These are phyloP conservation scores for Handroanthus guayacan DNA, from an alignment of 257 asterid species.

Conservation along the genomic window DNA sequence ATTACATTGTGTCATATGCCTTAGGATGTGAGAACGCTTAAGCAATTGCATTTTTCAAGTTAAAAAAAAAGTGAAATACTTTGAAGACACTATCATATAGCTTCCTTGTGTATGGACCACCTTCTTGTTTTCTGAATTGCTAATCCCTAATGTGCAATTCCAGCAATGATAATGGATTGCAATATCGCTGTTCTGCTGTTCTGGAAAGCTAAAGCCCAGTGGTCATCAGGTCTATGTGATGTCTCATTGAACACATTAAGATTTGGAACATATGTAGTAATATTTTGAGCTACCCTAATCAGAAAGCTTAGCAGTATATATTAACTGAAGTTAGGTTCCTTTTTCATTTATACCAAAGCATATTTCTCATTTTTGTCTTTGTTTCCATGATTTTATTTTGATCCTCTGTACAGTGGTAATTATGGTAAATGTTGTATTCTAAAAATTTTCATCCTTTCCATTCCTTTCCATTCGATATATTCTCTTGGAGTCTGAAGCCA, in stretches of 20 bases:
- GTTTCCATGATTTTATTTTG: not conserved
- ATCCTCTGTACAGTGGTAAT: not conserved
- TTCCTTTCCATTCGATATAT: not conserved
- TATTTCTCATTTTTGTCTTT: not conserved
- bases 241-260: not conserved
- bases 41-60: not conserved
- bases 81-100: not conserved
- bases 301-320: not conserved
- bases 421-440: not conserved
- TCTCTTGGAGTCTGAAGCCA: not conserved
- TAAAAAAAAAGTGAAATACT: not conserved
- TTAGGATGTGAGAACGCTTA: not conserved
- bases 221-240: not conserved
- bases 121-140: not conserved
- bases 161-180: not conserved
- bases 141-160: not conserved
- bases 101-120: not conserved
- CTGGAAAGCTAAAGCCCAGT: not conserved
- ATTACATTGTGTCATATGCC: not conserved
- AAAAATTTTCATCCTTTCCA: not conserved
- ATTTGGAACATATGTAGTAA: not conserved
- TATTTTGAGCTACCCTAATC: not conserved
- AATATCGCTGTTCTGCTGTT: not conserved
- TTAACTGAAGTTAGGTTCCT: not conserved
- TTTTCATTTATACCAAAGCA: not conserved